phyloP scores from a whole-genome alignment of 1,284 basidiomycete genomes.

The Irpex lacteus region DNA sequence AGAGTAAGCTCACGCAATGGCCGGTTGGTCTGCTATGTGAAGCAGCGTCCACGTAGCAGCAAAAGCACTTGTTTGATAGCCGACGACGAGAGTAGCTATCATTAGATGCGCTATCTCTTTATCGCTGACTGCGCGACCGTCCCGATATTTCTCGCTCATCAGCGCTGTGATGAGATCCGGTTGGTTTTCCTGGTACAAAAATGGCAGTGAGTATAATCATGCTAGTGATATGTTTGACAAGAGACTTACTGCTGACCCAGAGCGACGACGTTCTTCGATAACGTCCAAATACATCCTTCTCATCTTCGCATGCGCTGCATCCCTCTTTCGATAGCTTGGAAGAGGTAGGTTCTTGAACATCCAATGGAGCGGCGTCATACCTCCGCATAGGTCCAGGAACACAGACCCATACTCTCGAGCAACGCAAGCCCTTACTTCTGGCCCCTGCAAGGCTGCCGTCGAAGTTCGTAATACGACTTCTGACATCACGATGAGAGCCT shows the following conservation, averaged over 20 bases:
- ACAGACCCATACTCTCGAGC: background rate
- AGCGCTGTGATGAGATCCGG: background rate
- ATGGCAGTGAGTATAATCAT: too few species aligned
- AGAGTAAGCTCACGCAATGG: background rate
- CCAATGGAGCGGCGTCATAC: background rate
- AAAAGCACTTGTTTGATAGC: background rate
- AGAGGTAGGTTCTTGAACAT: background rate
- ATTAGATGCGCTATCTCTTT: background rate
- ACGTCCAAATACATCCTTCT: background rate
- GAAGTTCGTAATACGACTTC: background rate
- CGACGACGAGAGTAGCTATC: background rate
- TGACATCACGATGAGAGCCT: background rate
- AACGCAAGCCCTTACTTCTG: background rate
- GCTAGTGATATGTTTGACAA: background rate
- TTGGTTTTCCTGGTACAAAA: too few species aligned
- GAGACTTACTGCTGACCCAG: background rate
- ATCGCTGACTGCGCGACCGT: background rate
- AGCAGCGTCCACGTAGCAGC: background rate
- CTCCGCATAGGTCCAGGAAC: background rate
- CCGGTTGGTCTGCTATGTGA: background rate
- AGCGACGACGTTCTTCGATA: background rate
- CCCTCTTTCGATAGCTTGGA: background rate
- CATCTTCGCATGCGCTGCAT: background rate
- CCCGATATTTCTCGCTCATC: background rate
- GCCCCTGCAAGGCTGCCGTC: background rate